Conservation (phyloP, 495 filamentous ascomycete genomes). For the Neurospora sp. region DNA sequence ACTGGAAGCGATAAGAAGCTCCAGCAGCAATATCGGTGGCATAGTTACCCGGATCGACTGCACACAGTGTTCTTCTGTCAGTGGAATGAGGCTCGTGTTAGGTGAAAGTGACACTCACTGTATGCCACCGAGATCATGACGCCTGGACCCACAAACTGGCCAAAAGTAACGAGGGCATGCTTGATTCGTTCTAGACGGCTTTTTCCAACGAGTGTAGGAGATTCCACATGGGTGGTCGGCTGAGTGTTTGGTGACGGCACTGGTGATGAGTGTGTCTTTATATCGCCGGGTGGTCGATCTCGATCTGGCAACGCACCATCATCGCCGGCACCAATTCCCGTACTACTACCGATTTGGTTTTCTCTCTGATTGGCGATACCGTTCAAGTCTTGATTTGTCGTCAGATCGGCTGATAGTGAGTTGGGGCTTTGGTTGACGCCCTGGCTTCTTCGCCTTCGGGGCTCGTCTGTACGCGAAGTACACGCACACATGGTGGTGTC, state of each 20-base stretch:
- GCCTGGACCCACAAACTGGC: conserved; percentile 74
- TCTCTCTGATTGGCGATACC: conserved; percentile 44
- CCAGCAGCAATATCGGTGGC: conserved; percentile 73
- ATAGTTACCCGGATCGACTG: conserved; percentile 82
- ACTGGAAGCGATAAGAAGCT: conserved; percentile 50
- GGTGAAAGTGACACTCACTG: conserved; percentile 22
- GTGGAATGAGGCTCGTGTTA: conserved; percentile 13
- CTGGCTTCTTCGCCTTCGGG: conserved; percentile 30
- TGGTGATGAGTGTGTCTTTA: background rate
- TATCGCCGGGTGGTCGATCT: background rate
- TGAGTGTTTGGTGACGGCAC: background rate
- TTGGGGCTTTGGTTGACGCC: conserved; percentile 51
- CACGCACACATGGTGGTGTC: conserved; percentile 45
- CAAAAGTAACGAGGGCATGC: conserved; percentile 48
- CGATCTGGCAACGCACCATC: background rate
- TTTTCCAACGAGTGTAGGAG: background rate
- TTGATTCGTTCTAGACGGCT: conserved; percentile 15
- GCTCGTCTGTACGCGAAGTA: conserved; percentile 44
- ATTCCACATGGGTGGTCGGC: no score
- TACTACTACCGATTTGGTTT: background rate
- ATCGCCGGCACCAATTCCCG: background rate
- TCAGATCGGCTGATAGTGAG: conserved; percentile 41
- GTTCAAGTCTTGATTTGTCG: conserved; percentile 49
- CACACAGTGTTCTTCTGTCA: background rate
- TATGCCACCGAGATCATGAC: conserved; percentile 72